Base-by-base conservation (phyloP, 257 asterid species). In the Marsdenia floribunda region DNA sequence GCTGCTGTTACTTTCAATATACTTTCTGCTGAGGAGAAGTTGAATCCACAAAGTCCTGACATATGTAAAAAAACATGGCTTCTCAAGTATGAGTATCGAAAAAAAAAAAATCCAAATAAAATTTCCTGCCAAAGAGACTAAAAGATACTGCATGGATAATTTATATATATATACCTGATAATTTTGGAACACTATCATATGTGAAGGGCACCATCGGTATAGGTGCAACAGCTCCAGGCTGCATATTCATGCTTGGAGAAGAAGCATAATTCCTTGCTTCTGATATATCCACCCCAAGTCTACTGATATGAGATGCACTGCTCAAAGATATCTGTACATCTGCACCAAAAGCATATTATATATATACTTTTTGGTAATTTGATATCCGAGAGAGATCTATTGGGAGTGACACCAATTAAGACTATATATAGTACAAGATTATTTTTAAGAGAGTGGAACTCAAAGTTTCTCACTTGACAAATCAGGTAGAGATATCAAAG, bases 11-110 rank as follows among this genome's bases (percentile, higher is more conserved):
- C 58, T 40, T 74, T 61, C 66, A 81, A 55, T 69, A 66, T 52
- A 16, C 38, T 71, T 68, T 81, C 83, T 21, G 73, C 82, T 21
- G 80, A 70, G 0, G 82, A 64, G 72, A 84, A 81, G 29, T 81
- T 81, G 61, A 78, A 81, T 26, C 58, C 26, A 35, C 87, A 81
- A 44, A 21, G 68, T 54, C 85, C 85, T 81, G 87, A 70, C 59
- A 44, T 44, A 44, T 6, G 49, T 33, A 55, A 64, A 33, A 16
- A 57, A 49, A 52, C 24, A 18, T 15, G 47, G 33, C 33, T 29
- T 29, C 33, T 29, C 33, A 29, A 29, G 33, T 29, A 29, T 29
- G 33, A 29, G 33, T 29, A 0, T n/a, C n/a, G n/a, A n/a, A n/a
- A n/a, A n/a, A n/a, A n/a, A n/a, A n/a, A n/a, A n/a, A n/a, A n/a